Base-by-base conservation (phyloP, 2,329 filamentous ascomycete genomes). In the Hymenoscyphus salicellus region DNA sequence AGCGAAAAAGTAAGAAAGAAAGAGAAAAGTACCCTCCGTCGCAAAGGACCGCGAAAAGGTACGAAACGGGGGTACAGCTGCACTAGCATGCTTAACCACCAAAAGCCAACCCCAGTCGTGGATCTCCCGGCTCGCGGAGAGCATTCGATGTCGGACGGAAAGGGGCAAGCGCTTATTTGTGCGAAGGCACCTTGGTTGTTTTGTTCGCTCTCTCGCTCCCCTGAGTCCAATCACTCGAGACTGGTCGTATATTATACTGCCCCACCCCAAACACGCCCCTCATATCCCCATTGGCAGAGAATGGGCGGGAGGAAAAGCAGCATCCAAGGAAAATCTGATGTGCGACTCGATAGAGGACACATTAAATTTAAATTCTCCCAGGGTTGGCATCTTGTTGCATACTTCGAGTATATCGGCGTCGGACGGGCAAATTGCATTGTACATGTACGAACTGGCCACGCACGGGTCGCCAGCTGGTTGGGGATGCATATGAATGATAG, bases 51-150 rank as follows among this genome's bases (percentile, higher is more conserved):
- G 23, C 46, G 20, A 14, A 23, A 52, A 14, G 46, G 46, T 23
- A 52, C 46, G 46, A 52, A 52, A 52, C 46, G 20, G 46, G 46
- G 10, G n/a, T 23, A 26, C 20, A 52, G 46, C 10, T 49, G 43
- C 46, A 52, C 8, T 52, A 26, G 20, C 46, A 30, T 30, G 28
- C 28, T n/a, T 30, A 30, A 30, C 28, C 28, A 30, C 28, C 28
- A 14, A 10, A 6, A 49, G 23, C 23, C 43, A 5, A 10, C 23
- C 43, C 43, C 3, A 20, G 46, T 52, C 46, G 46, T 26, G 23
- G n/a, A 26, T 52, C 46, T 52, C 46, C 46, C 46, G 46, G 46
- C 46, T 52, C 46, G 46, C 46, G 46, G 46, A 52, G 20, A 26
- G 36, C 46, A 14, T 5, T 52, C 20, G n/a, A 52, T 52, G 36